These are phyloP conservation scores for Prunus mongolica DNA, from an alignment of 306 rosid species.

Conservation along the genomic window DNA sequence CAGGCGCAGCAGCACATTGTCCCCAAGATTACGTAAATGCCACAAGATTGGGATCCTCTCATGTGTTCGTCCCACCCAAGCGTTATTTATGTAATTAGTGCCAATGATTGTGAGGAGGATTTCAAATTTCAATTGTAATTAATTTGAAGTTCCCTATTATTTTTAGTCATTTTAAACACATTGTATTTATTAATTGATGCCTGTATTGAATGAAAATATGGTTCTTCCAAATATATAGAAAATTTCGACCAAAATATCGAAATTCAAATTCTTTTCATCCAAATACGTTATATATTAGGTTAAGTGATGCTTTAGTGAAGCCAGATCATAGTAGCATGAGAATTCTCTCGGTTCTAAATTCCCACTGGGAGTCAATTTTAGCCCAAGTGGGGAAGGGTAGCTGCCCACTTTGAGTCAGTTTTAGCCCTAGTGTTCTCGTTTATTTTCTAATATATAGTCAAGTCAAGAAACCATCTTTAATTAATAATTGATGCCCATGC, in stretches of 20 bases:
- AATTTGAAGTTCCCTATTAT: not conserved
- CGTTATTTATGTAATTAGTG: not conserved
- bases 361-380: not conserved
- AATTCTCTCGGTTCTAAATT: not conserved
- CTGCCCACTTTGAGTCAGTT: not conserved
- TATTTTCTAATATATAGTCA: too few relatives aligned
- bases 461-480: too few relatives aligned
- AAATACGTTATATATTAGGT: not conserved
- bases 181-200: too few relatives aligned
- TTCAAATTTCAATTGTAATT: not conserved
- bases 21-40: conserved; percentile 74
- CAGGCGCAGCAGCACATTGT: conserved; percentile 58
- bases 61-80: conserved; percentile 1
- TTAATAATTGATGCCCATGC: too few relatives aligned
- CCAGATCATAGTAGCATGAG: not conserved
- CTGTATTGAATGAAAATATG: too few relatives aligned
- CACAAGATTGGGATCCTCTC: conserved; percentile 44
- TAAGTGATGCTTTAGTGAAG: not conserved
- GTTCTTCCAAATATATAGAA: too few relatives aligned
- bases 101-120: too few relatives aligned
- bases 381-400: not conserved
- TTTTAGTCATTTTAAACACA: not conserved
- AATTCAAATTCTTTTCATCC: too few relatives aligned
- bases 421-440: too few relatives aligned
- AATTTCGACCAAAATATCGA: not conserved